Evolutionary conservation across 371 early-diverging fungal species (phyloP), one percentile per base, ranked within the genome.

Genomic region (Mucor ambiguus): DNA sequence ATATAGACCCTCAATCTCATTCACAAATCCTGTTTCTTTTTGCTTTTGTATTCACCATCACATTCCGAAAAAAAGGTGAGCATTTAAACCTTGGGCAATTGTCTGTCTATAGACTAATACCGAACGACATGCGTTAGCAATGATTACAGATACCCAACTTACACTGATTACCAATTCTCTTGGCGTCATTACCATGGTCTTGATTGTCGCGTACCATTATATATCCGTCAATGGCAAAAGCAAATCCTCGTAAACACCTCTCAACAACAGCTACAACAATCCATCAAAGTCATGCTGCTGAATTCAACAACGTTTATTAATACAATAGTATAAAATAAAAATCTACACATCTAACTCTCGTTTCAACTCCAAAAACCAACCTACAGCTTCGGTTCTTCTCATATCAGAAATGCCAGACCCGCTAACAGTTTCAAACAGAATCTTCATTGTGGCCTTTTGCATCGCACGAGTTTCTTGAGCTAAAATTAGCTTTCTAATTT

Each of bases 201-300:
- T 87, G 30, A 87, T 87, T 56, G 83, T 87, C 49, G 77, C 76
- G 29, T 87, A 87, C 65, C 87, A 87, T 44, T 87, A 77, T 60
- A 71, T 87, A 44, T 65, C 83, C 10, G 82, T 87, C 63, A 87
- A 87, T 61, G 70, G 64, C 38, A 72, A 68, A 37, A 46, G 58
- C 22, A 35, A 62, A 22, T 59, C 60, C 20, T 69, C 38, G 44
- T 64, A 32, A 56, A 30, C 26, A 41, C 43, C 18, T 38, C 22
- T 37, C 1, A 58, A 22, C 29, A n/a, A 59, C 52, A 11, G 30
- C 29, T 38, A 33, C 37, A 29, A 38, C 54, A 54, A 29, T 35
- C 37, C 1, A 35, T 35, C 12, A 10, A 10, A 35, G 37, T 12
- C 37, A n/a, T n/a, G n/a, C 12, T 35, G 37, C 3, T 35, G 12